Percentiles rank a stretch among this genome's conserved stretches.
phyloP scores from a whole-genome alignment of 2,329 filamentous ascomycete genomes.

The Trichoderma atrobrunneum region DNA sequence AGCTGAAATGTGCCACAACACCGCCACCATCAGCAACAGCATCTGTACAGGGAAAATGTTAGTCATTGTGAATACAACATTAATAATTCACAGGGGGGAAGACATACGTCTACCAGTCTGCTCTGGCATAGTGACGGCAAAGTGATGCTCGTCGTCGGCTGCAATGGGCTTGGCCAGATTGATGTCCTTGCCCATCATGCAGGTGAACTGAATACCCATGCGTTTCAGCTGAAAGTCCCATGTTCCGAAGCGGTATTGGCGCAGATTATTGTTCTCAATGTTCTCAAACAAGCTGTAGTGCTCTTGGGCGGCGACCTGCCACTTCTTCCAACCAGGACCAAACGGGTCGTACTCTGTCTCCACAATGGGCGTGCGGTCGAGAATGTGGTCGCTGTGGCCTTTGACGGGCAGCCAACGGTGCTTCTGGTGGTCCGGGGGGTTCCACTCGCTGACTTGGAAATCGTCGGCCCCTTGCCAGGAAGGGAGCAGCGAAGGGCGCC shows the following conservation, averaged over 20 bases:
- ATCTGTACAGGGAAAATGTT: constrained; percentile 25
- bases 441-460: constrained; percentile 33
- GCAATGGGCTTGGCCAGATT: constrained; percentile 45
- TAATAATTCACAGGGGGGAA: background rate
- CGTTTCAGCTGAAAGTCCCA: constrained; percentile 50
- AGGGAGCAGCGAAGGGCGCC: constrained; percentile 41
- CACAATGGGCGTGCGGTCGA: constrained; percentile 46
- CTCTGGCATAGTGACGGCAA: constrained; percentile 39
- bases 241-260: constrained; percentile 47
- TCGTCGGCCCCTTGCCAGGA: constrained; percentile 31
- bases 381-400: constrained; percentile 34
- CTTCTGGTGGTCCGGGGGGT: constrained; percentile 36
- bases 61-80: constrained; percentile 13
- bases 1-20: constrained; percentile 53
- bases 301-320: constrained; percentile 50
- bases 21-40: constrained; percentile 54
- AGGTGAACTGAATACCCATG: constrained; percentile 54
- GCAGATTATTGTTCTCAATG: constrained; percentile 44
- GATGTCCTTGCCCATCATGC: constrained; percentile 52
- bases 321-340: constrained; percentile 45
- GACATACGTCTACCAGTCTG: constrained; percentile 37
- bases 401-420: constrained; percentile 52
- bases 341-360: constrained; percentile 46
- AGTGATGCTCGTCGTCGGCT: constrained; percentile 46
- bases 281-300: constrained; percentile 50